Evolutionary conservation across 345 rosid species (phyloP), one percentile per base, ranked within the genome.

Genomic region (Hypericum perforatum): DNA sequence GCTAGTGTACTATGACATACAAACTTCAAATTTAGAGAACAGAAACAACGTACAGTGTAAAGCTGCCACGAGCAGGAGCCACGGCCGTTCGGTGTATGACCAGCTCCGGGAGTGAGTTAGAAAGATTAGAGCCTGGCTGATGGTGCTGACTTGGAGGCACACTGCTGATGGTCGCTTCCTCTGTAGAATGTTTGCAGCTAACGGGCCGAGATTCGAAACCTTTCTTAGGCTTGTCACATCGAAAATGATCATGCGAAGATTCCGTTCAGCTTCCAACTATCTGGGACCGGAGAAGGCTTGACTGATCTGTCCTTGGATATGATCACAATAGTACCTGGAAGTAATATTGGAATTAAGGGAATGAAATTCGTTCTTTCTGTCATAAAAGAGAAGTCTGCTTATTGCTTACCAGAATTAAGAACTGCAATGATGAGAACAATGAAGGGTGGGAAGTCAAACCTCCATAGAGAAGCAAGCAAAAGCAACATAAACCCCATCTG

Each of bases 191-290:
- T 53, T 29, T 10, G 43, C 39, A 15, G 37, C 60, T 38, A 5
- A 15, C 29, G 57, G 16, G 63, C 68, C 64, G 3, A 10, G 62
- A 12, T 45, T 70, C 14, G 12, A 53, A 55, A 15, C 8, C 32
- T 5, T 46, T 16, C 48, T 53, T 22, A 77, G 67, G 68, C 57
- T 70, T 53, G 39, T 54, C 36, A 78, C 78, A 14, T 58, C 39
- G 37, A 82, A n/a, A 79, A 56, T 79, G 76, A 7, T 68, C 46
- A 85, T 82, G 74, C 82, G 49, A 89, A 89, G 41, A 89, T 86
- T 75, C 86, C 95, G 14, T 78, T 82, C 50, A 89, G 88, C 68
- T 83, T 89, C 97, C 95, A 89, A 54, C 89, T 74, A 59, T 89
- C n/a, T n/a, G n/a, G n/a, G n/a, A n/a, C n/a, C n/a, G n/a, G n/a